A percentile compares a stretch with the other conserved stretches of the same genome.
phyloP scores from a whole-genome alignment of 2,329 filamentous ascomycete species.

The Thyridium curvatum region DNA sequence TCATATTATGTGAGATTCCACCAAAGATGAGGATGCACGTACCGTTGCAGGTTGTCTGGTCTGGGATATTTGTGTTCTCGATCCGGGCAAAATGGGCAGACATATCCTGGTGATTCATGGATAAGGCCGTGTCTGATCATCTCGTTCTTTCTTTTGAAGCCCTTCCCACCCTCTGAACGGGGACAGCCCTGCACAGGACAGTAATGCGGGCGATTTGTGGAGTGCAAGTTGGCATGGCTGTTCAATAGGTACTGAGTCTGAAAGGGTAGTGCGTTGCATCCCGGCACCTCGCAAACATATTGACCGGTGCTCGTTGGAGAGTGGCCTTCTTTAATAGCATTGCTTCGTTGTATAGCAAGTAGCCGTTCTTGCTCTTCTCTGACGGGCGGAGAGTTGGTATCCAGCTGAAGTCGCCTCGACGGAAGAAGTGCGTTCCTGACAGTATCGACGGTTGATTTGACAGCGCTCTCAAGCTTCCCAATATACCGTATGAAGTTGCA shows the following conservation, averaged over 20 bases:
- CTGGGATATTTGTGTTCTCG: conserved; percentile 90
- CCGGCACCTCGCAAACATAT: conserved; percentile 53
- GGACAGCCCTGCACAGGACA: conserved; percentile 57
- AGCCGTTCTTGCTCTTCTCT: no score
- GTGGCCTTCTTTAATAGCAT: no score
- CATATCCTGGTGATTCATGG: conserved; percentile 88
- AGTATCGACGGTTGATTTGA: no score
- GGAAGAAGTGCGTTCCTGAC: no score
- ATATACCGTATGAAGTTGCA: no score
- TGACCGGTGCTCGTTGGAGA: conserved; percentile 47
- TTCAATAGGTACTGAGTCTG: conserved; percentile 73
- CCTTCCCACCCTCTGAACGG: conserved; percentile 57
- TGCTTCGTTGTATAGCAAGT: no score
- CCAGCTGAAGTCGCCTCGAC: no score
- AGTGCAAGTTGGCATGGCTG: conserved; percentile 71
- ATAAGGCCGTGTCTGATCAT: conserved; percentile 78
- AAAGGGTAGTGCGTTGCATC: conserved; percentile 67
- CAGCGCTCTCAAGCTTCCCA: no score
- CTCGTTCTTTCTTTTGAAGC: conserved; percentile 68
- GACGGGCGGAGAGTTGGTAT: no score
- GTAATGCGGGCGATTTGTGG: conserved; percentile 58
- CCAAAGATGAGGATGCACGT: no score
- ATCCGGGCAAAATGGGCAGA: conserved; percentile 93
- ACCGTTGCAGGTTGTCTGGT: conserved; percentile 94
- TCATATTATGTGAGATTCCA: conserved; percentile 9